Evolutionary conservation across 129 eudicot species (phyloP).

Genomic region (Lactuca saligna): DNA sequence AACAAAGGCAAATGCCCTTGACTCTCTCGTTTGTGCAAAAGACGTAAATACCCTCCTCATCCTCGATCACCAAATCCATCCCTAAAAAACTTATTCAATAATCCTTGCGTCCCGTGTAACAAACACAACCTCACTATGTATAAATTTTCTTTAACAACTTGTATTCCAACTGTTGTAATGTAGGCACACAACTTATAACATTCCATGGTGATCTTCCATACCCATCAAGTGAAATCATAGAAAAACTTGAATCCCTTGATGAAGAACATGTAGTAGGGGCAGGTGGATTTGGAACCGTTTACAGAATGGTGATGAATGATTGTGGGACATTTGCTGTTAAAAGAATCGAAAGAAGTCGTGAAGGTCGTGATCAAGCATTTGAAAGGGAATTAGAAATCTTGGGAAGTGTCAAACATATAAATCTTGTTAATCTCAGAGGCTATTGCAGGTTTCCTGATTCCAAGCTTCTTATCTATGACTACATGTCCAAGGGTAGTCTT

Average conservation of each 20-base stretch:
- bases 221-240: slow-evolving; percentile 84
- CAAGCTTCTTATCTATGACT: slow-evolving; percentile 92
- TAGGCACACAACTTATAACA: slow-evolving; percentile 87
- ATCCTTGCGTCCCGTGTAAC: too few species aligned
- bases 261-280: slow-evolving; percentile 94
- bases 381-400: slow-evolving; percentile 84
- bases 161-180: background rate
- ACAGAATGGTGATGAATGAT: slow-evolving; percentile 97
- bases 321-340: slow-evolving; percentile 98
- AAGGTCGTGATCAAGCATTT: slow-evolving; percentile 80
- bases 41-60: too few species aligned
- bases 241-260: slow-evolving; percentile 79
- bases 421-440: slow-evolving; percentile 90
- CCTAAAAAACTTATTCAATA: too few species aligned
- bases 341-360: slow-evolving; percentile 79
- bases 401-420: slow-evolving; percentile 91
- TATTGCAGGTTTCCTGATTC: slow-evolving; percentile 84
- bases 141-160: background rate
- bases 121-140: background rate
- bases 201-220: slow-evolving; percentile 98
- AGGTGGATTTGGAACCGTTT: slow-evolving; percentile 94
- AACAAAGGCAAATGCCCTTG: too few species aligned
- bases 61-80: too few species aligned
- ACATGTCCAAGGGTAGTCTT: slow-evolving; percentile 84
- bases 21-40: too few species aligned